These are phyloP conservation scores for Larix sibirica DNA, from an alignment of 83 land plant genomes.

Conservation along the genomic window DNA sequence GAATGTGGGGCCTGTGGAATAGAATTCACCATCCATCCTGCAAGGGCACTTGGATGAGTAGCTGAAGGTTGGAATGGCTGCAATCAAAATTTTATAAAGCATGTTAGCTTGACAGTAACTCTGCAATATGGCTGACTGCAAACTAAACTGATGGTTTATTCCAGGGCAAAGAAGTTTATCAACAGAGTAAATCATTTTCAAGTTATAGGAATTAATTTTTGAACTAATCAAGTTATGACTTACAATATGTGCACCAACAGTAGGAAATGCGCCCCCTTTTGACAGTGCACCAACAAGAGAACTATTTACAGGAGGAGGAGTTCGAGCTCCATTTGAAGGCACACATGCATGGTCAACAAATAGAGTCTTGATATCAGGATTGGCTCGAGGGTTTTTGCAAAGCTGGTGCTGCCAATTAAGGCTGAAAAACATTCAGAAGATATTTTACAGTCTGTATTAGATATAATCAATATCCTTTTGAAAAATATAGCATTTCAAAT, in stretches of 20 bases:
- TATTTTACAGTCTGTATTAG: no score
- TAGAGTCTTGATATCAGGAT: constrained; percentile 93
- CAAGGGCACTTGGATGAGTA: constrained; percentile 41
- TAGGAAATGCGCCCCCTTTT: constrained; percentile 59
- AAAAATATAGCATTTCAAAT: no score
- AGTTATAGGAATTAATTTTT: no score
- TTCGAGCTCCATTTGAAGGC: constrained; percentile 87
- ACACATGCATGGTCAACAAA: constrained; percentile 89
- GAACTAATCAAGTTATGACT: no score
- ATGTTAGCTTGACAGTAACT: no score
- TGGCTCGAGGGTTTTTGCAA: constrained; percentile 93
- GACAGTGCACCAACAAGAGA: constrained; percentile 60
- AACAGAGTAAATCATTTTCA: no score
- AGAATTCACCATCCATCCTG: constrained; percentile 56
- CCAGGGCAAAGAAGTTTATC: no score
- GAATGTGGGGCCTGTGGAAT: constrained; percentile 41
- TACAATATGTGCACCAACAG: constrained; percentile 78
- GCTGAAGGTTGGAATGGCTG: constrained; percentile 37
- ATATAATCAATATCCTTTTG: no score
- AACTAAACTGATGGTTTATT: no score
- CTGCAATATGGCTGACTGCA: no score
- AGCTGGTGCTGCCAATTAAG: constrained; percentile 98
- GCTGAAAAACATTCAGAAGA: constrained; percentile 33
- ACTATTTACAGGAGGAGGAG: constrained; percentile 52
- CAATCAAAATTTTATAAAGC: no score